Base-by-base conservation (phyloP, 306 rosid genomes). In the Neltuma alba region DNA sequence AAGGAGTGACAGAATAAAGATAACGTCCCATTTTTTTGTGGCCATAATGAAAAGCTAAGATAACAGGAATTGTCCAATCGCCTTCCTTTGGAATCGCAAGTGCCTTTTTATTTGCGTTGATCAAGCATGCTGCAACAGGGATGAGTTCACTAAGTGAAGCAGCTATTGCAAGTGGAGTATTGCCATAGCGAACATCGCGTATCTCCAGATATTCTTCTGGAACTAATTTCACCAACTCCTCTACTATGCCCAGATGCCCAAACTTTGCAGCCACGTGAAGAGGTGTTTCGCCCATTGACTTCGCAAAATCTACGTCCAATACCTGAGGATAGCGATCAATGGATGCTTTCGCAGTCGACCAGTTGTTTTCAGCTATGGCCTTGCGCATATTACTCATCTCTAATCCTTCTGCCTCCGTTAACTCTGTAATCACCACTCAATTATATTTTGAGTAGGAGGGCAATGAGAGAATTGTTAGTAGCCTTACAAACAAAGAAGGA, bases 11-110 rank as follows among this genome's bases (percentile, higher is more conserved):
- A 36, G 16, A 10, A 21, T 65, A 65, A 5, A 65, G 47, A 65
- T 20, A 36, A 9, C 3, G 71, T 36, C 30, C 71, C 71, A 65
- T 16, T 36, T 34, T 3, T 0, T 9, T 65, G 3, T 2, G 7
- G 5, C 45, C 28, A 34, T 0, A 0, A 0, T 0, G 0, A n/a
- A 65, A n/a, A 65, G 47, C 71, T 7, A 36, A 0, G 8, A 28
- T 1, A 3, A 65, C 70, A 18, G 47, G 47, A 3, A 48, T 7
- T 2, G 2, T 1, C 16, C 3, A 11, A 11, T 1, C 0, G 7
- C 6, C n/a, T 48, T 2, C 1, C 5, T 0, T 0, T 48, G 57
- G 57, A 48, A 48, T 57, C 25, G 16, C 7, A 4, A 57, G 18
- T 27, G 15, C 5, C 4, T 34, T 34, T 2, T 7, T 20, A 34